Conservation (phyloP, 1,139 yeast genomes). For the Yarrowia galli region DNA sequence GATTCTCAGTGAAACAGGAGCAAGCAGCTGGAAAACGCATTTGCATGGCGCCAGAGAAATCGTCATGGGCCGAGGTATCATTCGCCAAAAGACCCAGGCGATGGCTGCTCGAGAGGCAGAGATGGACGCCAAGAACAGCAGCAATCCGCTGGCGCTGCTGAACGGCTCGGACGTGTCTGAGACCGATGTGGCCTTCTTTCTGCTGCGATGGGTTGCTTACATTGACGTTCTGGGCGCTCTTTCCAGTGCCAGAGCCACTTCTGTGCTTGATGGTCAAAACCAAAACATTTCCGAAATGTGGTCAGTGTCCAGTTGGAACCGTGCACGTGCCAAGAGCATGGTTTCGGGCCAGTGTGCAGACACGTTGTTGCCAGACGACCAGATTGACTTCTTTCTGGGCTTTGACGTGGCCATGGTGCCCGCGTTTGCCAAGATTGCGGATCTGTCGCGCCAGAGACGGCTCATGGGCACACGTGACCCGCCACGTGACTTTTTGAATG, state of each 20-base stretch:
- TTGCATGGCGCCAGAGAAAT: slow-evolving; percentile 74
- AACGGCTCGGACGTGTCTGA: slow-evolving; percentile 43
- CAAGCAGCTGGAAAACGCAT: slow-evolving; percentile 65
- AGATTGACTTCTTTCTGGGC: slow-evolving; percentile 62
- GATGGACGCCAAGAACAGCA: slow-evolving; percentile 38
- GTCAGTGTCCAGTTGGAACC: slow-evolving; percentile 45
- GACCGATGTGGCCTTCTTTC: slow-evolving; percentile 62
- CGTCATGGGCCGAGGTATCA: slow-evolving; percentile 62
- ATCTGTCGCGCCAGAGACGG: slow-evolving; percentile 53
- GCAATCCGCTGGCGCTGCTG: slow-evolving; percentile 21
- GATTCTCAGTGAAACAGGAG: slow-evolving; percentile 55
- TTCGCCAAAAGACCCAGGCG: slow-evolving; percentile 37
- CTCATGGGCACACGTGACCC: slow-evolving; percentile 38
- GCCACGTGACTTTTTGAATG: slow-evolving; percentile 17
- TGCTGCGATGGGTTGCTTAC: slow-evolving; percentile 76
- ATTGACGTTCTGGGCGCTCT: slow-evolving; percentile 72
- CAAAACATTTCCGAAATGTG: slow-evolving; percentile 45
- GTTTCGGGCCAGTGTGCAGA: slow-evolving; percentile 34
- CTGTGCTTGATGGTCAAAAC: slow-evolving; percentile 44
- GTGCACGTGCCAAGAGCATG: slow-evolving; percentile 31
- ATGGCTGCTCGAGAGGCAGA: slow-evolving; percentile 38
- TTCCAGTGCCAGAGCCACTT: slow-evolving; percentile 46
- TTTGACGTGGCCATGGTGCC: slow-evolving; percentile 62
- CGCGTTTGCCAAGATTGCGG: slow-evolving; percentile 57
- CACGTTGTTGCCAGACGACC: slow-evolving; percentile 46